Evolutionary conservation across 208 protist species (phyloP).

Genomic region (Lotmaria passim): DNA sequence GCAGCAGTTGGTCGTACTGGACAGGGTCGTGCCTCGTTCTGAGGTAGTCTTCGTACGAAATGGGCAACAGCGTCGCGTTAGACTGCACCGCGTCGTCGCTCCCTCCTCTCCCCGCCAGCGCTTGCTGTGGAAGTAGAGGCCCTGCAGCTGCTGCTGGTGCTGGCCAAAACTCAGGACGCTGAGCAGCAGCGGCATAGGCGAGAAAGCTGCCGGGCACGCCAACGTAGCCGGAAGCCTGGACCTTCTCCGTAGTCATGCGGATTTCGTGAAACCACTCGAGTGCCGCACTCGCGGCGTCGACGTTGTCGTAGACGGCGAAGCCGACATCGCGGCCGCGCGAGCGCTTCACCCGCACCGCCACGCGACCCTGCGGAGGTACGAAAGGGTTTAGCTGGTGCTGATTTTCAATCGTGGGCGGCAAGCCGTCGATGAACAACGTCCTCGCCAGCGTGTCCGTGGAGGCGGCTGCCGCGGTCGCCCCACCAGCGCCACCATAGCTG

Average conservation of each 20-base stretch:
- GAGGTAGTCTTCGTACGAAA: conserved; percentile 46
- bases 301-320: conserved; percentile 63
- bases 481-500: not conserved
- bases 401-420: conserved; percentile 52
- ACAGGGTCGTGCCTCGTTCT: conserved; percentile 6
- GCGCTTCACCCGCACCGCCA: conserved; percentile 54
- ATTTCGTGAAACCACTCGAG: conserved; percentile 58
- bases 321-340: conserved; percentile 46
- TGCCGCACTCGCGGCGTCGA: conserved; percentile 35
- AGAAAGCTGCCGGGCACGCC: not conserved
- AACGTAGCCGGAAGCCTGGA: conserved; percentile 14
- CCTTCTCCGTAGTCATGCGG: conserved; percentile 28
- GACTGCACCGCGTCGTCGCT: too few species aligned
- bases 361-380: conserved; percentile 57
- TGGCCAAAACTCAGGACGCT: too few species aligned
- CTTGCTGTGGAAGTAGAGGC: too few species aligned
- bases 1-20: conserved; percentile 34
- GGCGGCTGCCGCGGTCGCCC: not conserved
- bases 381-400: conserved; percentile 41
- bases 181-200: too few species aligned
- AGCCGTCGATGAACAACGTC: conserved; percentile 61
- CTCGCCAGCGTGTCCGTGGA: not conserved
- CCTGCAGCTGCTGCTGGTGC: not conserved
- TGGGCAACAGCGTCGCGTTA: too few species aligned
- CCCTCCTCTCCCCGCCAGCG: not conserved